Percentiles rank a stretch among this genome's conserved stretches.
phyloP scores from a whole-genome alignment of 768 basidiomycete species.

The Tephrocybe sp. region DNA sequence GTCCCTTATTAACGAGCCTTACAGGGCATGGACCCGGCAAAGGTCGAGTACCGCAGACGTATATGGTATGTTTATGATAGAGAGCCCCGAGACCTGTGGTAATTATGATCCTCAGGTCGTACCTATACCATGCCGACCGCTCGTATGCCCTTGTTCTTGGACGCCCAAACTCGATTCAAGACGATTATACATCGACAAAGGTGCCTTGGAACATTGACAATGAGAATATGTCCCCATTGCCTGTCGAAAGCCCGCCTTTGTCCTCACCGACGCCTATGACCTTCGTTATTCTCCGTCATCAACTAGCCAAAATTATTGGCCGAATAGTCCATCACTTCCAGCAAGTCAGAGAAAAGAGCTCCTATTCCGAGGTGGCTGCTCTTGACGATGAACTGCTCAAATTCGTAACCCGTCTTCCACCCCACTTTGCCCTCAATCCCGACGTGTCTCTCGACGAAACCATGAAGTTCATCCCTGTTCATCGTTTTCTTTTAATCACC shows the following conservation, averaged over 20 bases:
- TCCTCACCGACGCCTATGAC: slow-evolving; percentile 80
- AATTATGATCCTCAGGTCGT: slow-evolving; percentile 51
- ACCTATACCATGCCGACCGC: slow-evolving; percentile 91
- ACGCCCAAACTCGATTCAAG: slow-evolving; percentile 85
- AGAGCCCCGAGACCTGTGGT: neutral
- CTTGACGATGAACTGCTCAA: slow-evolving; percentile 82
- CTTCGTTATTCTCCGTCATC: slow-evolving; percentile 83
- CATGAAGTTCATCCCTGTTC: slow-evolving; percentile 66
- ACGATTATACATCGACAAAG: slow-evolving; percentile 82
- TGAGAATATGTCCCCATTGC: slow-evolving; percentile 41
- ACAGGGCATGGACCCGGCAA: slow-evolving; percentile 69
- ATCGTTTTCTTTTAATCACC: slow-evolving; percentile 86
- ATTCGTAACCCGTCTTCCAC: slow-evolving; percentile 74
- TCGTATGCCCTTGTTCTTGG: slow-evolving; percentile 91
- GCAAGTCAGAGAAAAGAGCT: slow-evolving; percentile 70
- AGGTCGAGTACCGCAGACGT: slow-evolving; percentile 85
- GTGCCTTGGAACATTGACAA: slow-evolving; percentile 74
- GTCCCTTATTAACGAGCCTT: neutral
- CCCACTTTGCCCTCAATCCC: slow-evolving; percentile 72
- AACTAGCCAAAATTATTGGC: slow-evolving; percentile 81
- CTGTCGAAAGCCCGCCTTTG: slow-evolving; percentile 54
- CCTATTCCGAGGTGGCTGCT: slow-evolving; percentile 77
- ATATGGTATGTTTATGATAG: slow-evolving; percentile 60
- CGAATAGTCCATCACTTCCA: slow-evolving; percentile 93
- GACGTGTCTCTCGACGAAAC: slow-evolving; percentile 75